A percentile compares a stretch with the other conserved stretches of the same genome.
phyloP scores from a whole-genome alignment of 768 basidiomycete species.

The Boletales sp. region DNA sequence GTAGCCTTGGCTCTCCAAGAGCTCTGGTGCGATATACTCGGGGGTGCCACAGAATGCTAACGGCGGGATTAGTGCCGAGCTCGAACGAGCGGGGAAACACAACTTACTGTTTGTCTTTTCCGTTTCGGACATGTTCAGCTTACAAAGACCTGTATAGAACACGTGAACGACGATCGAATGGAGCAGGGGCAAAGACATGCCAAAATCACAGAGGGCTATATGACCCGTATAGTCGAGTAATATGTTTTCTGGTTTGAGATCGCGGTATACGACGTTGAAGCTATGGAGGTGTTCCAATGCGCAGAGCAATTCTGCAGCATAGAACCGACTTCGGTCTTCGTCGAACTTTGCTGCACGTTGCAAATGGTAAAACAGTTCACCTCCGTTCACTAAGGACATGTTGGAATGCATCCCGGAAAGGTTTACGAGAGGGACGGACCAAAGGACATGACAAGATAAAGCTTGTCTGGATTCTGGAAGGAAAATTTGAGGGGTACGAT shows the following conservation, averaged over 20 bases:
- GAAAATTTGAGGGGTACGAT: conserved; percentile 99
- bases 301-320: conserved; percentile 94
- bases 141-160: conserved; percentile 87
- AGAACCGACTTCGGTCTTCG: conserved; percentile 90
- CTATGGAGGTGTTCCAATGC: conserved; percentile 95
- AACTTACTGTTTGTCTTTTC: conserved; percentile 93
- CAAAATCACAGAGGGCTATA: conserved; percentile 97
- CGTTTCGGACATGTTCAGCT: conserved; percentile 94
- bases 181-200: conserved; percentile 30
- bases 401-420: neutral
- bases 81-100: neutral
- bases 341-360: conserved; percentile 97
- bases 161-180: neutral
- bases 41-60: conserved; percentile 97
- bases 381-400: conserved; percentile 74
- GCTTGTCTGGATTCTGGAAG: conserved; percentile 96
- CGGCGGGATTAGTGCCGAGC: conserved; percentile 5
- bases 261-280: conserved; percentile 98
- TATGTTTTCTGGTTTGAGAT: conserved; percentile 98
- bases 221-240: conserved; percentile 96
- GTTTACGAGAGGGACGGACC: conserved; percentile 43
- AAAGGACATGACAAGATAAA: conserved; percentile 97
- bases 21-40: conserved; percentile 97
- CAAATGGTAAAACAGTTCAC: conserved; percentile 96
- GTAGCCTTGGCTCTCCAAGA: conserved; percentile 94